Evolutionary conservation across 345 rosid genomes (phyloP).

Genomic region (Nephelium lappaceum): DNA sequence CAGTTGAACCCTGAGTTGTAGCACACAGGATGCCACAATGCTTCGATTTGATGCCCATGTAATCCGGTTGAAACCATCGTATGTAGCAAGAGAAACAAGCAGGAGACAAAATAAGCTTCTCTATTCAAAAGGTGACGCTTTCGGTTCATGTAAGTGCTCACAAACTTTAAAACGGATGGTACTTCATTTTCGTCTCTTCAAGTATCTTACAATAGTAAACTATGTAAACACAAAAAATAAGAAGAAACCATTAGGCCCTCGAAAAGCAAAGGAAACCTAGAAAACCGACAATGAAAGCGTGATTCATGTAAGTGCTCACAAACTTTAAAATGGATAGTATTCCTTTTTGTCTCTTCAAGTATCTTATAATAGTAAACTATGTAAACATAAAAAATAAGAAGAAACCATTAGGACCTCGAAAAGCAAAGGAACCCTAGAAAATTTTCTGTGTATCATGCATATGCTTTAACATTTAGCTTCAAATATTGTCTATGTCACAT

Average conservation of each 20-base stretch:
- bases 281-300: too few species aligned
- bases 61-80: background rate
- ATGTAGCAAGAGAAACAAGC: too few species aligned
- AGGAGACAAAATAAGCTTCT: background rate
- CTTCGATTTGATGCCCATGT: too few species aligned
- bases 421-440: background rate
- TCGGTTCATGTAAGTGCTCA: background rate
- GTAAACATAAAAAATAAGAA: too few species aligned
- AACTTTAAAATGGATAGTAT: too few species aligned
- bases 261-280: background rate
- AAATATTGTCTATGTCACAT: background rate
- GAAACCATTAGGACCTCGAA: too few species aligned
- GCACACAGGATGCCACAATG: too few species aligned
- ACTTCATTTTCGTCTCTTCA: background rate
- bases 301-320: too few species aligned
- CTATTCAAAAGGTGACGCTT: background rate
- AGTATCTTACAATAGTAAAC: slow-evolving; percentile 3
- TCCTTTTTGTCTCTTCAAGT: too few species aligned
- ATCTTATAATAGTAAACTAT: too few species aligned
- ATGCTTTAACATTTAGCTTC: background rate
- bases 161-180: background rate
- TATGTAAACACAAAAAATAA: background rate
- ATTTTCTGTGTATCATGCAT: background rate
- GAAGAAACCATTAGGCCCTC: background rate
- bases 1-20: background rate